phyloP scores from a whole-genome alignment of 108 stramenopile genomes.

The Pseudonitzschia multistriata region DNA sequence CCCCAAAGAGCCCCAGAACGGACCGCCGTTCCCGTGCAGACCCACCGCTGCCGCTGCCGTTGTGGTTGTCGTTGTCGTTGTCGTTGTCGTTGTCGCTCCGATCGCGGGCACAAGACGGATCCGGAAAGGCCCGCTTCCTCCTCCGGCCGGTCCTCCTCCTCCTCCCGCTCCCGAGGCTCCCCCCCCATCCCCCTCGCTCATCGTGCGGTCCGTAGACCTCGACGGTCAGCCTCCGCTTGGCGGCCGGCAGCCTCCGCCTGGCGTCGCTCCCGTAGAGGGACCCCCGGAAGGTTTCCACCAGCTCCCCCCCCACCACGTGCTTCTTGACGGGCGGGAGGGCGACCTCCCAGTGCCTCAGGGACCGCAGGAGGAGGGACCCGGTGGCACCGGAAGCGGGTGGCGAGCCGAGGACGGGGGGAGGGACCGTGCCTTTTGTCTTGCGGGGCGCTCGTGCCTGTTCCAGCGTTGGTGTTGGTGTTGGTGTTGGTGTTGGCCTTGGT shows the following conservation, averaged over 20 bases:
- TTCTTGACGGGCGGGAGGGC: slow-evolving; percentile 20
- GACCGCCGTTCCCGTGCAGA: too few species aligned
- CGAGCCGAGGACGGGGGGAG: background rate
- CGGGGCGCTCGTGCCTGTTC: too few species aligned
- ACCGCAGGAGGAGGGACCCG: background rate
- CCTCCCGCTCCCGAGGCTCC: background rate
- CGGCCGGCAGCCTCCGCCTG: background rate
- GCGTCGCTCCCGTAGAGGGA: background rate
- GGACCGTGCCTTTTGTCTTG: too few species aligned
- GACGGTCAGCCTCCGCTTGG: slow-evolving; percentile 27
- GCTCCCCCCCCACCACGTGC: slow-evolving; percentile 18
- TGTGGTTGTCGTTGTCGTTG: background rate
- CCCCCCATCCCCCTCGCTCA: background rate
- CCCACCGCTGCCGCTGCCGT: background rate
- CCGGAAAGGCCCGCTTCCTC: background rate
- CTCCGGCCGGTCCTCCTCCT: background rate
- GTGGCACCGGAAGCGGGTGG: background rate
- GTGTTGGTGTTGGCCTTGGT: too few species aligned
- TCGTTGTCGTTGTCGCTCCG: background rate
- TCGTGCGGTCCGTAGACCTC: slow-evolving; percentile 21
- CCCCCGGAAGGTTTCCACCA: slow-evolving; percentile 16
- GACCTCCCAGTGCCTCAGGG: slow-evolving; percentile 29
- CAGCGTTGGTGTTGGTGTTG: too few species aligned
- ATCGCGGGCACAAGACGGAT: too few species aligned
- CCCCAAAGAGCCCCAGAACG: too few species aligned